These are phyloP conservation scores for Rubus idaeus DNA, from an alignment of 306 rosid species.

Conservation along the genomic window DNA sequence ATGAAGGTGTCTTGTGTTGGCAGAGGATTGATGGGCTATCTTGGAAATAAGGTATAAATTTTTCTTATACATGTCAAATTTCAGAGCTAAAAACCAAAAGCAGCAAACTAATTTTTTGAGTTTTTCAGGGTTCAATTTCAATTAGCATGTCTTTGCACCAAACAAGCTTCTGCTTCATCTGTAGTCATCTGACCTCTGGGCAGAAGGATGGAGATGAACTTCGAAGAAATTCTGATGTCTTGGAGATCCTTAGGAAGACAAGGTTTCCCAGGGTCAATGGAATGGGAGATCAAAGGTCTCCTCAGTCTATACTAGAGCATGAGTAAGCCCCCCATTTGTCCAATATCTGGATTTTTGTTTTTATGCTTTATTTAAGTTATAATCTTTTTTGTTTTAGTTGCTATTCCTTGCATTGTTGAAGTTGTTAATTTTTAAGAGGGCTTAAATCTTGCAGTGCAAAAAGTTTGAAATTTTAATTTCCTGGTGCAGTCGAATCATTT, in stretches of 20 bases:
- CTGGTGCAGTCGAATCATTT: conserved; percentile 76
- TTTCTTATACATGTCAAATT: conserved; percentile 11
- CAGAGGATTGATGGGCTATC: conserved; percentile 98
- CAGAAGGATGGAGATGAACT: conserved; percentile 98
- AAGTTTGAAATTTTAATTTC: conserved; percentile 26
- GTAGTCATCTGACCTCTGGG: conserved; percentile 97
- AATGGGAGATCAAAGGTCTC: conserved; percentile 59
- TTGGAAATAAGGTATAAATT: conserved; percentile 84
- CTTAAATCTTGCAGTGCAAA: neutral
- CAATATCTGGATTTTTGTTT: neutral
- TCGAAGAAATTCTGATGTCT: conserved; percentile 89
- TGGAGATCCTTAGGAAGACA: conserved; percentile 94
- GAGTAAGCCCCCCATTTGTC: conserved; percentile 55
- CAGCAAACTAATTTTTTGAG: conserved; percentile 34
- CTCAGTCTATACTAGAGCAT: conserved; percentile 80
- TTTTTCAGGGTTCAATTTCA: conserved; percentile 94
- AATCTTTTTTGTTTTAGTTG: conserved; percentile 14
- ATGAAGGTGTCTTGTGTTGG: conserved; percentile 97
- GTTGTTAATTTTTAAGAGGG: conserved; percentile 15
- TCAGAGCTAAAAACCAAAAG: neutral
- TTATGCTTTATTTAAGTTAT: neutral
- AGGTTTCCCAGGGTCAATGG: conserved; percentile 77
- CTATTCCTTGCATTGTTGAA: conserved; percentile 12
- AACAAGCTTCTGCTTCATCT: conserved; percentile 97
- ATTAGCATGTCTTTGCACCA: conserved; percentile 96